These are phyloP conservation scores for Asterophora parasitica DNA, from an alignment of 768 basidiomycete genomes.

Conservation along the genomic window DNA sequence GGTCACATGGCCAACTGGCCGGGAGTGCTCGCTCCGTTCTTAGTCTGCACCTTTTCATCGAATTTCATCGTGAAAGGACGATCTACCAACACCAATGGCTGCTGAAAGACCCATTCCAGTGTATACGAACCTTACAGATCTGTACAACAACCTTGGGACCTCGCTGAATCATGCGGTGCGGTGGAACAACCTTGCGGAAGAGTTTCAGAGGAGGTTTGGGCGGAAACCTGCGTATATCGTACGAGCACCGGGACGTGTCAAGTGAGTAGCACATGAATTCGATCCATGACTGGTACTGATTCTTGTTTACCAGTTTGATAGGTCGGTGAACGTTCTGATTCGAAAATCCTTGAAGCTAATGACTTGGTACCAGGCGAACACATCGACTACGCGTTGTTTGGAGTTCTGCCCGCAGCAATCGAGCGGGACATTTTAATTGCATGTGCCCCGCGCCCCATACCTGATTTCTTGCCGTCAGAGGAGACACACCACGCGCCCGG, in stretches of 20 bases:
- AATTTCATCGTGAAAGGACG: background rate
- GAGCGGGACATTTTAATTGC: slow-evolving; percentile 84
- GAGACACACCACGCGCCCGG: slow-evolving; percentile 37
- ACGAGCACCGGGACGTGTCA: slow-evolving; percentile 77
- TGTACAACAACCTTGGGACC: slow-evolving; percentile 49
- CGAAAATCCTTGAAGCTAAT: background rate
- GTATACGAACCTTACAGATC: slow-evolving; percentile 50
- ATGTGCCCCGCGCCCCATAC: slow-evolving; percentile 43
- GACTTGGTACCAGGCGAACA: slow-evolving; percentile 55
- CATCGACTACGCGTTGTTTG: slow-evolving; percentile 81
- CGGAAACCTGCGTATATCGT: slow-evolving; percentile 65
- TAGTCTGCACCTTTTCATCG: background rate
- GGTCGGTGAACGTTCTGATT: slow-evolving; percentile 26
- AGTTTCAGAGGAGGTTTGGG: slow-evolving; percentile 63
- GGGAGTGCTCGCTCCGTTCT: slow-evolving; percentile 4
- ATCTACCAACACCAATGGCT: slow-evolving; percentile 33
- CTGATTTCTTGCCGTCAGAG: slow-evolving; percentile 15
- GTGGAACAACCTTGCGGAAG: slow-evolving; percentile 56
- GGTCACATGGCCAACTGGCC: background rate
- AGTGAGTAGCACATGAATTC: slow-evolving; percentile 38
- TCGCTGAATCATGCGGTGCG: slow-evolving; percentile 52
- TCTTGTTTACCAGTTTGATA: slow-evolving; percentile 32
- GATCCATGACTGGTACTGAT: background rate
- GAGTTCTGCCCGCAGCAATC: slow-evolving; percentile 80
- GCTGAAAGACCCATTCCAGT: slow-evolving; percentile 57